Conservation (phyloP, 1,284 basidiomycete species). For the Ganoderma meredithae region DNA sequence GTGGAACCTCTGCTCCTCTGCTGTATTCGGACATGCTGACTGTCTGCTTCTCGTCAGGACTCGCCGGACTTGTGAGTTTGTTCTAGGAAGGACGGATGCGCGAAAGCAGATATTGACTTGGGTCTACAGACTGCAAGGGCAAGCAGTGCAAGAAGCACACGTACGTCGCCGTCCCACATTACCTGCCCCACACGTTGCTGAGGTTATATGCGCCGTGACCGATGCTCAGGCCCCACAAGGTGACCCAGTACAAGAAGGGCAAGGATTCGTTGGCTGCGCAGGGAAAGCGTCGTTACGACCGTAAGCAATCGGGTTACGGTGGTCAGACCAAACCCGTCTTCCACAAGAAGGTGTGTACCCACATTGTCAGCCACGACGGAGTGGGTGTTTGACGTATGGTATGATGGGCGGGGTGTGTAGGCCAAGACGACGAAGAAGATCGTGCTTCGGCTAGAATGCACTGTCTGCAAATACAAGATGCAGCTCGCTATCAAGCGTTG, state of each 20-base stretch:
- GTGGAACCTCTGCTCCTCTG: constrained; percentile 41
- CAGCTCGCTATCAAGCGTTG: constrained; percentile 96
- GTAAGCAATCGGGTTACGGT: constrained; percentile 99
- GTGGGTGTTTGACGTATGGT: constrained; percentile 66
- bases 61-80: constrained; percentile 82
- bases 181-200: background rate
- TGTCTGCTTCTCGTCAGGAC: constrained; percentile 57
- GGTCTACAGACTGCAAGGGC: constrained; percentile 89
- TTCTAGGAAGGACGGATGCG: constrained; percentile 4
- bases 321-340: constrained; percentile 99
- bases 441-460: constrained; percentile 97
- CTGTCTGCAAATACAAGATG: constrained; percentile 99
- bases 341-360: constrained; percentile 92
- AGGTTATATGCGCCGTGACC: background rate
- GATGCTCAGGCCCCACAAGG: constrained; percentile 86
- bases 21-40: constrained; percentile 33
- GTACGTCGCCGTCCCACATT: constrained; percentile 54
- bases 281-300: constrained; percentile 99
- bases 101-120: constrained; percentile 30
- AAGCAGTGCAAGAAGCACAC: constrained; percentile 99
- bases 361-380: constrained; percentile 58
- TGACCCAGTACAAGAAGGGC: constrained; percentile 99
- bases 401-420: constrained; percentile 45
- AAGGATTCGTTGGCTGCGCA: constrained; percentile 96
- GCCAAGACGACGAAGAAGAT: constrained; percentile 99